Evolutionary conservation across 495 filamentous ascomycete species (phyloP), one percentile per base, ranked within the genome.

Genomic region (Penicillium macrosclerotiorum): DNA sequence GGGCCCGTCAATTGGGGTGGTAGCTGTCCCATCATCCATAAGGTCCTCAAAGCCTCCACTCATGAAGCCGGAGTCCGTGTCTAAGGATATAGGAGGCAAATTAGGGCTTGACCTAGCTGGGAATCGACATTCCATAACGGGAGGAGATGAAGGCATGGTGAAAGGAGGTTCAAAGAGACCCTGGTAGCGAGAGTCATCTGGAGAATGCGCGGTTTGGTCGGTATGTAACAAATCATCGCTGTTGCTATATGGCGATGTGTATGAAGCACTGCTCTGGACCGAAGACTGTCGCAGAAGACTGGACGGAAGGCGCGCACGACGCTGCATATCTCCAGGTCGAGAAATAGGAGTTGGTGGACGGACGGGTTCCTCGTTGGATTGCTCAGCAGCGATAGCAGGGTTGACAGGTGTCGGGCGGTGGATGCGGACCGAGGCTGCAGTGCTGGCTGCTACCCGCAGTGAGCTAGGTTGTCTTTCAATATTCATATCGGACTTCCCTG

Each of bases 371-470:
- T 93, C 87, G n/a, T 83, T 58, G 30, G 85, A 79, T 23, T 69
- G 74, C 16, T 71, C 63, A n/a, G 59, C 51, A 51, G 71, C 45
- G 29, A 73, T 61, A 5, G 74, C 72, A 29, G 78, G 78, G 23
- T 80, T 80, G 14, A 79, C 64, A 6, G 83, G 77, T 23, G 87
- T 79, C 6, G 90, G 90, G 42, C 88, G 79, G 65, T 94, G 86
- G 32, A 85, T 82, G n/a, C 90, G 87, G 45, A 96, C 76, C 6
- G 90, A 94, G 13, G 88, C 88, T 23, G 90, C 81, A 12, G 89
- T 92, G 62, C 88, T 93, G 14, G 90, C 90, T 51, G 86, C 83
- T 8, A 95, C 89, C 42, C 90, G 77, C n/a, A 96, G 71, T 5
- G 90, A 94, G 27, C 89, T 86, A 14, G 83, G 78, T 35, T 81